Base-by-base conservation (phyloP, 2,329 filamentous ascomycete genomes). In the Colletotrichum tofieldiae region DNA sequence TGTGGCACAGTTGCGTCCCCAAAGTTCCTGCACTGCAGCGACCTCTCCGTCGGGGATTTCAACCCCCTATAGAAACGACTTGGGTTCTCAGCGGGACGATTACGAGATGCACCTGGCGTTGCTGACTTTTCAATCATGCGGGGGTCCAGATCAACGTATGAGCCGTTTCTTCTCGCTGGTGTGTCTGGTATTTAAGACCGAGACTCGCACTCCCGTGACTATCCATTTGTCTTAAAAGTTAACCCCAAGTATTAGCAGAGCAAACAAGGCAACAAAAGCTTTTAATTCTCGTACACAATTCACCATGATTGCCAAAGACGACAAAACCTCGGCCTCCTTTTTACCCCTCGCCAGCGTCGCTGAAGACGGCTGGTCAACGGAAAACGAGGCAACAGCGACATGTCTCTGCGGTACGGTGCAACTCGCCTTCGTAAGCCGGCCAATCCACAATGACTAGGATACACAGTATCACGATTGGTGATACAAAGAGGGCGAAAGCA, bases 351-450 rank as follows among this genome's bases (percentile, higher is more conserved):
- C 61, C 14, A 78, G 82, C 37, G 29, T 76, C 1, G 79, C 80
- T 49, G 70, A 76, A 18, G 84, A 87, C 68, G 84, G 86, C 64
- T 86, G 82, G 81, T 86, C 84, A 0, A 87, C 70, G 0, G 81
- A 85, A 4, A 78, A 82, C 12, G 81, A 84, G 75, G 88, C 88
- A 5, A 90, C 88, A 8, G 88, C 89, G 0, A 90, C 88, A 1
- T 91, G 89, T 75, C 89, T 85, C 76, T 91, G 89, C 73, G 88
- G 89, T n/a, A 80, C 85, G 7, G 86, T 91, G 0, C 88, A 90
- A 70, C 78, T 90, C 1, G 76, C 82, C 54, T 86, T 91, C 62
- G 86, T 89, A 79, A 79, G 84, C 82, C 26, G 14, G 1, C 59
- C 5, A 5, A 12, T 5, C 20, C 29, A 7, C 43, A n/a, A 26